phyloP scores from a whole-genome alignment of 306 rosid species.

The Trifolium pratense region DNA sequence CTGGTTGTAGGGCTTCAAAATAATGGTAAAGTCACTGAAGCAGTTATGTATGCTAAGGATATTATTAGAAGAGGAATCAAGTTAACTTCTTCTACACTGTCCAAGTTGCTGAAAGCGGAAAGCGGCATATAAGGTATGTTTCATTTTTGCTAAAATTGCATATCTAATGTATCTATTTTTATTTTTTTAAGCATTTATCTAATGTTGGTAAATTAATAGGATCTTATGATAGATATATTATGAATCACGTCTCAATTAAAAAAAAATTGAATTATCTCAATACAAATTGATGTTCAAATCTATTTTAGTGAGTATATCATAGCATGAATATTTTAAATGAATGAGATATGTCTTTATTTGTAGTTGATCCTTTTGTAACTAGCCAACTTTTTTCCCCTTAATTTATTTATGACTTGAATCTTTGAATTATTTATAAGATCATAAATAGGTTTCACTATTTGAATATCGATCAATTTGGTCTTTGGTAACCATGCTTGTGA shows the following conservation, averaged over 20 bases:
- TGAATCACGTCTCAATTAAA: neutral
- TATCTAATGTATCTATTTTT: too few species aligned
- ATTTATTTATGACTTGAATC: neutral
- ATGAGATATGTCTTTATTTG: too few species aligned
- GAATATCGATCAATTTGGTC: neutral
- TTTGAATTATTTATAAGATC: neutral
- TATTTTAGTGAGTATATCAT: neutral
- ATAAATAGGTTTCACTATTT: neutral
- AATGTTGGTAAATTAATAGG: neutral
- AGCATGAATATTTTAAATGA: too few species aligned
- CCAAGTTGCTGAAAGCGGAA: conserved; percentile 66
- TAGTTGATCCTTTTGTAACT: neutral
- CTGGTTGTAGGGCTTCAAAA: conserved; percentile 58
- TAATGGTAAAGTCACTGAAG: conserved; percentile 59
- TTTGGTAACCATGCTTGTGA: neutral
- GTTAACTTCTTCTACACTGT: conserved; percentile 56
- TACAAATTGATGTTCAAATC: neutral
- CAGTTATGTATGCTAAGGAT: conserved; percentile 71
- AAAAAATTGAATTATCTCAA: neutral
- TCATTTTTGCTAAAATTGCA: conserved; percentile 12
- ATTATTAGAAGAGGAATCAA: conserved; percentile 63
- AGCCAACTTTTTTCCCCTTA: neutral
- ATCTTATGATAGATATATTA: neutral
- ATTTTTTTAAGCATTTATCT: neutral
- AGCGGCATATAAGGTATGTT: conserved; percentile 34